A percentile compares a stretch with the other conserved stretches of the same genome.
Evolutionary conservation across 345 rosid species (phyloP).

Genomic region (Brassica incana): DNA sequence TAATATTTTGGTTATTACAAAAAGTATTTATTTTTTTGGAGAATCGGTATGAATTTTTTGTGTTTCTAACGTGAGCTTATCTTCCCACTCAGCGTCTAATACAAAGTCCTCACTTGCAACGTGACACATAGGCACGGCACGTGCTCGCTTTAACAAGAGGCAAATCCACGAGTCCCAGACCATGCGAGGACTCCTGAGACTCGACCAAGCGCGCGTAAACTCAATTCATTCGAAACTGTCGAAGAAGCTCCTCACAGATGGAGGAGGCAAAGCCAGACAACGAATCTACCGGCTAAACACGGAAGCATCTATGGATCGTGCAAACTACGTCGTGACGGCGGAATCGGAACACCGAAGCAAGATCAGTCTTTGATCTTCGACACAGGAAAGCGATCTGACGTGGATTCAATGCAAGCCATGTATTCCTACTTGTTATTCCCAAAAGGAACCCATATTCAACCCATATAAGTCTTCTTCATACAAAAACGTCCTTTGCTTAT

Average conservation of each 20-base stretch:
- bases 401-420: constrained; percentile 74
- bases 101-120: constrained; percentile 49
- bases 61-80: constrained; percentile 17
- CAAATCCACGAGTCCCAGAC: constrained; percentile 39
- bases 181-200: constrained; percentile 51
- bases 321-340: constrained; percentile 54
- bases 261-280: constrained; percentile 23
- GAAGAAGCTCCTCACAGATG: constrained; percentile 6
- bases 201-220: constrained; percentile 64
- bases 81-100: constrained; percentile 33
- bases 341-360: constrained; percentile 59
- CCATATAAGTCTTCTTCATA: constrained; percentile 56
- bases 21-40: not conserved
- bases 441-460: constrained; percentile 52
- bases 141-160: constrained; percentile 42
- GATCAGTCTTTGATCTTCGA: constrained; percentile 55
- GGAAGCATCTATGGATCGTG: constrained; percentile 57
- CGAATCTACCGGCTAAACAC: constrained; percentile 56
- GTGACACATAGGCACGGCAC: constrained; percentile 75
- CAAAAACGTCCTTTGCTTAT: constrained; percentile 55
- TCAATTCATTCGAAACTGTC: constrained; percentile 56
- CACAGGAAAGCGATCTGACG: constrained; percentile 71
- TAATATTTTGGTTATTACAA: not conserved
- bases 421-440: constrained; percentile 48
- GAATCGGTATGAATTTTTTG: not conserved